Percentiles rank a stretch among this genome's conserved stretches.
phyloP scores from a whole-genome alignment of 1,139 yeast genomes.

The Pichia sp. region DNA sequence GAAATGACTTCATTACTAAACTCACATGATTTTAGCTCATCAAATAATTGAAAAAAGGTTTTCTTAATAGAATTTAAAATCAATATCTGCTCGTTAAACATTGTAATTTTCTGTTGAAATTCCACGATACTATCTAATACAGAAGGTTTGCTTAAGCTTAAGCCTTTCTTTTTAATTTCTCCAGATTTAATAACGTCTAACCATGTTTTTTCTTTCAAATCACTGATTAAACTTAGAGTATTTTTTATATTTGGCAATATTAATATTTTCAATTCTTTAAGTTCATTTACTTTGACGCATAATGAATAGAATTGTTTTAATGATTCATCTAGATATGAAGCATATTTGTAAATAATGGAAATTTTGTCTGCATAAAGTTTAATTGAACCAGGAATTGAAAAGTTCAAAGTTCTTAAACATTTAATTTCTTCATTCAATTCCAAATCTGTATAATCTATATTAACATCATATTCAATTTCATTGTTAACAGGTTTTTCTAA shows the following conservation, averaged over 20 bases:
- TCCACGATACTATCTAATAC: conserved; percentile 32
- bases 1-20: conserved; percentile 19
- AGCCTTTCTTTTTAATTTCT: conserved; percentile 32
- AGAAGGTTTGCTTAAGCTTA: background rate
- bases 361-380: conserved; percentile 39
- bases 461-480: conserved; percentile 30
- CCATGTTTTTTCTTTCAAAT: conserved; percentile 39
- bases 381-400: conserved; percentile 52
- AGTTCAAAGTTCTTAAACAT: conserved; percentile 47
- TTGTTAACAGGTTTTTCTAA: conserved; percentile 14
- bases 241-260: conserved; percentile 35
- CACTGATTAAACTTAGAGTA: conserved; percentile 25
- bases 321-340: conserved; percentile 49
- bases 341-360: conserved; percentile 51
- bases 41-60: conserved; percentile 24
- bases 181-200: conserved; percentile 44
- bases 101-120: conserved; percentile 39
- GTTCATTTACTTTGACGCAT: conserved; percentile 23
- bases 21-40: conserved; percentile 28
- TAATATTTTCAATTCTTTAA: conserved; percentile 40
- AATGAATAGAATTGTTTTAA: conserved; percentile 32
- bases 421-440: conserved; percentile 48
- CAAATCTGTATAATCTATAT: conserved; percentile 46
- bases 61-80: conserved; percentile 26
- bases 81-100: conserved; percentile 29